Conservation (phyloP, 495 filamentous ascomycete species). For the Aspergillus sclerotioniger region DNA sequence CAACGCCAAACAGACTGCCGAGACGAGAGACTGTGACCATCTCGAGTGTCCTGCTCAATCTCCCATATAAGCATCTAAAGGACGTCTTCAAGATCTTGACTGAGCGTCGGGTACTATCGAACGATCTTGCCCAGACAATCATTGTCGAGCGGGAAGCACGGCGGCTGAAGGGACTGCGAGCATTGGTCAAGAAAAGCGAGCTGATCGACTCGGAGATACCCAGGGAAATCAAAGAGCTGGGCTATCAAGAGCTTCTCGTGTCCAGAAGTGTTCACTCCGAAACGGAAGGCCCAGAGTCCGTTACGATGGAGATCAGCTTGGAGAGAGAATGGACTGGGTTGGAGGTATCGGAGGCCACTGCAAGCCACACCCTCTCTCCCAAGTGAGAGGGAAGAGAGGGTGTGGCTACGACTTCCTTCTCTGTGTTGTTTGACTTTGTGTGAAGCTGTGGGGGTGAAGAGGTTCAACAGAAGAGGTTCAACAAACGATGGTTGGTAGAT, state of each 20-base stretch:
- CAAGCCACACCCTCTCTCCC: neutral
- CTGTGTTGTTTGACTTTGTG: neutral
- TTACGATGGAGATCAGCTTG: neutral
- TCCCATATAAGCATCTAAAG: conserved; percentile 22
- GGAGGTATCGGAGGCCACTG: neutral
- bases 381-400: neutral
- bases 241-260: conserved; percentile 16
- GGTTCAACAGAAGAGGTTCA: no score
- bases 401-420: neutral
- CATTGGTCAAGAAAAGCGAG: neutral
- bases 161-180: conserved; percentile 25
- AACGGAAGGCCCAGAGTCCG: neutral
- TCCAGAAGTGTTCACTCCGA: neutral
- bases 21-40: conserved; percentile 12
- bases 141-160: conserved; percentile 29
- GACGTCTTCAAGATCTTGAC: conserved; percentile 18
- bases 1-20: conserved; percentile 14
- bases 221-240: conserved; percentile 9
- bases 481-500: neutral
- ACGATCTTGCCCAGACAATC: conserved; percentile 17
- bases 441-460: neutral
- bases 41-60: conserved; percentile 27
- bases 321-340: conserved; percentile 8
- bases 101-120: conserved; percentile 8
- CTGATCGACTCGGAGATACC: neutral